phyloP scores from a whole-genome alignment of 2,329 filamentous ascomycete genomes.

The Nothophoma quercina region DNA sequence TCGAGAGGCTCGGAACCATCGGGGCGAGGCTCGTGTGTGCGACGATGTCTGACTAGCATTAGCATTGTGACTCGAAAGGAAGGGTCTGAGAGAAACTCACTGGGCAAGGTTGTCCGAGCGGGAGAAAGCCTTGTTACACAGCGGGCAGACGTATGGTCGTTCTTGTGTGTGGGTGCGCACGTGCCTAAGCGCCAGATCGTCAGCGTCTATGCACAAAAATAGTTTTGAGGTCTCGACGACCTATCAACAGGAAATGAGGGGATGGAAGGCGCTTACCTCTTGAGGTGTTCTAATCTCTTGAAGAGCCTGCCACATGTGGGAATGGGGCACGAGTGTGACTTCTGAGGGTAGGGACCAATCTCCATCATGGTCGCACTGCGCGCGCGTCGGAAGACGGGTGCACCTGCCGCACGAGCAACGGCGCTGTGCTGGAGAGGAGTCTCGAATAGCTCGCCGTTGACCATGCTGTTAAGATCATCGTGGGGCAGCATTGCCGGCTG shows the following conservation, averaged over 20 bases:
- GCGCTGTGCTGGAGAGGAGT: slow-evolving; percentile 64
- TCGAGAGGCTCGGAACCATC: slow-evolving; percentile 70
- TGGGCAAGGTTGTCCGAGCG: slow-evolving; percentile 98
- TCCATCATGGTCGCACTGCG: slow-evolving; percentile 97
- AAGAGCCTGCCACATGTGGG: slow-evolving; percentile 96
- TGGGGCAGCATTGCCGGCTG: slow-evolving; percentile 73
- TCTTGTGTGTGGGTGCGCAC: slow-evolving; percentile 99
- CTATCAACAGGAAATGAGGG: slow-evolving; percentile 28
- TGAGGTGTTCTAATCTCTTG: slow-evolving; percentile 98
- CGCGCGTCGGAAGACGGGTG: slow-evolving; percentile 84
- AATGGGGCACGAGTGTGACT: slow-evolving; percentile 99
- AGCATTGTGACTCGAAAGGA: slow-evolving; percentile 27
- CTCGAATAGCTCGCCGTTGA: slow-evolving; percentile 49
- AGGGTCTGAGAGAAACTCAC: slow-evolving; percentile 61
- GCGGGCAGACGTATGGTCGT: slow-evolving; percentile 95
- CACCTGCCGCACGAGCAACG: slow-evolving; percentile 65
- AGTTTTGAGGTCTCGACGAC: slow-evolving; percentile 15
- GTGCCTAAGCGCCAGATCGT: slow-evolving; percentile 71
- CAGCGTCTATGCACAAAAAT: slow-evolving; percentile 56
- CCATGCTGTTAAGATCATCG: slow-evolving; percentile 68
- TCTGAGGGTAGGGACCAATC: slow-evolving; percentile 93
- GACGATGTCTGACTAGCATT: slow-evolving; percentile 65
- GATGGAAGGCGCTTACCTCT: slow-evolving; percentile 76
- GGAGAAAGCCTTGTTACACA: slow-evolving; percentile 99
- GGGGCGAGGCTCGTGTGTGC: slow-evolving; percentile 80